Evolutionary conservation across 2,329 filamentous ascomycete species (phyloP).

Genomic region (Gremmenia infestans): DNA sequence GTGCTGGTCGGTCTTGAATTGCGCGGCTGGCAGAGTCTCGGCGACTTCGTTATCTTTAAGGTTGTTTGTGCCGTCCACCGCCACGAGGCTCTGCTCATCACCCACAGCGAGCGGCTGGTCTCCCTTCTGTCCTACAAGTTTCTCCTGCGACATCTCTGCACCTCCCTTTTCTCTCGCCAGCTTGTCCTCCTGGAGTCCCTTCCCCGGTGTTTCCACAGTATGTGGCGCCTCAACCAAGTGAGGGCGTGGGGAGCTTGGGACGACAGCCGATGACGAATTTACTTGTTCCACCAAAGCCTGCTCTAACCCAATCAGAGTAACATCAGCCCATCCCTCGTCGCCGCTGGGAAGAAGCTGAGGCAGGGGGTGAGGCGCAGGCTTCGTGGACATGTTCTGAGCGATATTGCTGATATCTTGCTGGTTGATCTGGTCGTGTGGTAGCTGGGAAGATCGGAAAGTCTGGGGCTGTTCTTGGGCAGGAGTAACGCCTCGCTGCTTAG

Average conservation of each 20-base stretch:
- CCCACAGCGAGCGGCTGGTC: too few relatives aligned
- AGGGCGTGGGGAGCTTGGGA: slow-evolving; percentile 10
- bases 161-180: slow-evolving; percentile 6
- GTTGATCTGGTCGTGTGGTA: slow-evolving; percentile 10
- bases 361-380: slow-evolving; percentile 12
- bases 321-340: slow-evolving; percentile 17
- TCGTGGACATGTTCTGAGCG: slow-evolving; percentile 12
- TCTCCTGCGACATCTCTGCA: slow-evolving; percentile 9
- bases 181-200: slow-evolving; percentile 2
- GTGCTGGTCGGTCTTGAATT: slow-evolving; percentile 10
- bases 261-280: slow-evolving; percentile 9
- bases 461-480: slow-evolving; percentile 5
- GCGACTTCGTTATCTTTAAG: slow-evolving; percentile 12
- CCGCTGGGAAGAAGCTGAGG: slow-evolving; percentile 13
- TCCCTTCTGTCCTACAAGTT: slow-evolving; percentile 8
- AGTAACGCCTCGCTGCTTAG: slow-evolving; percentile 16
- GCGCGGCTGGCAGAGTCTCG: slow-evolving; percentile 10
- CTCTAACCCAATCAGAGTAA: slow-evolving; percentile 16
- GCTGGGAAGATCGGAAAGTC: not conserved
- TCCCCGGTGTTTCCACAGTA: not conserved
- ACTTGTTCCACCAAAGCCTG: slow-evolving; percentile 15
- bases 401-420: slow-evolving; percentile 14
- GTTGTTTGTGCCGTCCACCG: slow-evolving; percentile 9
- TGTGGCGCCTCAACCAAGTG: slow-evolving; percentile 10
- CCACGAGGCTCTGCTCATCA: slow-evolving; percentile 12